Evolutionary conservation across 2,329 filamentous ascomycete species (phyloP), one percentile per base, ranked within the genome.

Genomic region (Colletotrichum musicola): DNA sequence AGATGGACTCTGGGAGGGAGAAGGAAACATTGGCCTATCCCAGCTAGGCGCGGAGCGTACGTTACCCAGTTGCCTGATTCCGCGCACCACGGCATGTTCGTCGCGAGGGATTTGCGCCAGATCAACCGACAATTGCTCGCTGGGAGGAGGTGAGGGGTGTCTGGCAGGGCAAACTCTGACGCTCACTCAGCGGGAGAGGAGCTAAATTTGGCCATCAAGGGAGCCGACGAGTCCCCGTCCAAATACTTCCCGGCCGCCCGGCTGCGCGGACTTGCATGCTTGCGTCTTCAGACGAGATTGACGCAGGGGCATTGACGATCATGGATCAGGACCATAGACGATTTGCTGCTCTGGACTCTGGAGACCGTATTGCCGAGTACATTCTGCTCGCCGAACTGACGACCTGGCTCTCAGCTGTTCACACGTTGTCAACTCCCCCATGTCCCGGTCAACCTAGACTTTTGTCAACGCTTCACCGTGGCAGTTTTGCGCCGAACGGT

Each of bases 211-310:
- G 61, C 40, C 49, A 53, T 61, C 49, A 60, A 68, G 55, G 55
- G 61, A 64, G 61, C 62, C 54, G 16, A 27, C 61, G 30, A 59
- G 18, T n/a, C 54, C 47, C 27, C 40, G n/a, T 60, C 60, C 55
- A 42, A 42, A 42, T 42, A n/a, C 22, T 49, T 54, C 49, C 62
- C 42, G 51, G 49, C 49, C 20, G 42, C 42, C 18, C 44, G 49
- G 50, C 62, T 35, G 30, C 30, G 30, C 30, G 30, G 30, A 35
- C 30, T 54, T 56, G 55, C 22, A 66, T 60, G 50, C 62, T 66
- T 64, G 42, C 56, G 66, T 65, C 35, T 66, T 55, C 56, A 56
- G 55, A 61, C 50, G 62, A 65, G 62, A 68, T 68, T 65, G 25
- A 44, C 66, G 50, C 66, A 68, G 49, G 62, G 66, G 50, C 66